phyloP scores from a whole-genome alignment of 177 flowering plant species.

The Vitis hybrid region DNA sequence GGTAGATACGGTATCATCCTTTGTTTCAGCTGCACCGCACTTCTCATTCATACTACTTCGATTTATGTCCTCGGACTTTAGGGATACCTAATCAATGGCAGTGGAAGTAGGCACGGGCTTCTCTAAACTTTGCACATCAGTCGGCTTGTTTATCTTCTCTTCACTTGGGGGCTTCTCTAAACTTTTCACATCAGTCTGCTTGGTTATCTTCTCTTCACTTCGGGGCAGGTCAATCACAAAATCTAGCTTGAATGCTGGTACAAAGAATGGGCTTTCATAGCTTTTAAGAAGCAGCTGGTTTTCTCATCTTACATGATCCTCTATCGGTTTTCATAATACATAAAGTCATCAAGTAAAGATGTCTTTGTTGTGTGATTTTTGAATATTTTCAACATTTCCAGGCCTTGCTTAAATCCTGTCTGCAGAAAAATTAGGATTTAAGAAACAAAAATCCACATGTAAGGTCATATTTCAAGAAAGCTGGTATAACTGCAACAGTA shows the following conservation, averaged over 20 bases:
- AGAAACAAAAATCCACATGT: background rate
- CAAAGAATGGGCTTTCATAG: no score
- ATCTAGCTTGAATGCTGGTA: no score
- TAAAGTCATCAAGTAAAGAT: slow-evolving; percentile 81
- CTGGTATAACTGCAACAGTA: no score
- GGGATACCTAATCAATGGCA: slow-evolving; percentile 5
- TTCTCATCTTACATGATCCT: slow-evolving; percentile 74
- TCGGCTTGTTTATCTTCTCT: slow-evolving; percentile 1
- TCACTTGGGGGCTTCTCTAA: no score
- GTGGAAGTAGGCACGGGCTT: background rate
- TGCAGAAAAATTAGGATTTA: slow-evolving; percentile 27
- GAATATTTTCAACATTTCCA: slow-evolving; percentile 80
- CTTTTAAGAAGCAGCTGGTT: slow-evolving; percentile 24
- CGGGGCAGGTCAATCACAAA: slow-evolving; percentile 1
- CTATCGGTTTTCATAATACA: slow-evolving; percentile 82
- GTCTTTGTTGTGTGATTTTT: slow-evolving; percentile 56
- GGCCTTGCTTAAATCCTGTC: slow-evolving; percentile 61
- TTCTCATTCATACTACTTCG: slow-evolving; percentile 13
- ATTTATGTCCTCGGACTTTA: background rate
- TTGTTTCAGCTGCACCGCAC: slow-evolving; percentile 13
- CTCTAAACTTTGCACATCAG: slow-evolving; percentile 14
- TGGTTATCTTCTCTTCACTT: slow-evolving; percentile 15
- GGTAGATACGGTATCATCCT: slow-evolving; percentile 22
- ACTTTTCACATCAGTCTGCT: no score
- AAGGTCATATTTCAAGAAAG: no score